These are phyloP conservation scores for Funneliformis geosporum DNA, from an alignment of 192 early-diverging fungal genomes.

Conservation along the genomic window DNA sequence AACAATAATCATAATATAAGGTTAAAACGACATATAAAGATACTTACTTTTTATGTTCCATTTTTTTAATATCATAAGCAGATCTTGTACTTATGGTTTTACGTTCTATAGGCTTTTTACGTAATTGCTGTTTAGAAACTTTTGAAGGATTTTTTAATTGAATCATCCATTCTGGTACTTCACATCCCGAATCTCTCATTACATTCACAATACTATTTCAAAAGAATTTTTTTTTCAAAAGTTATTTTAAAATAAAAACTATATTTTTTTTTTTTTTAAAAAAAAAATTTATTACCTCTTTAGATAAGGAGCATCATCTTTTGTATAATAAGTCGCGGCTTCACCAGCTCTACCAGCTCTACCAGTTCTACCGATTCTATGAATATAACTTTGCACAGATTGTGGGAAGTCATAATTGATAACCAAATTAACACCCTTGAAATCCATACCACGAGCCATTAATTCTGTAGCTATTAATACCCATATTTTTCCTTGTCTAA, in stretches of 20 bases:
- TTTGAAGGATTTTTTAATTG: constrained; percentile 74
- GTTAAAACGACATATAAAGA: background rate
- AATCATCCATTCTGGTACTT: constrained; percentile 98
- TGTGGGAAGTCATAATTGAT: constrained; percentile 99
- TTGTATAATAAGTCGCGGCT: constrained; percentile 95
- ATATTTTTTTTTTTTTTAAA: background rate
- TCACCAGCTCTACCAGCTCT: constrained; percentile 89
- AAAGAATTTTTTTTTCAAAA: background rate
- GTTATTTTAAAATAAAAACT: background rate
- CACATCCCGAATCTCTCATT: constrained; percentile 92
- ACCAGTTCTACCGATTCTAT: constrained; percentile 97
- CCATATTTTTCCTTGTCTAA: constrained; percentile 90
- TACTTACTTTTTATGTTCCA: constrained; percentile 58
- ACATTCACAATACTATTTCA: constrained; percentile 85
- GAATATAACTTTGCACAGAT: constrained; percentile 89
- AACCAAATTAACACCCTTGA: constrained; percentile 95
- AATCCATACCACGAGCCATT: constrained; percentile 98
- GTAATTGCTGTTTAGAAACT: constrained; percentile 56
- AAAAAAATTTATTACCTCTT: constrained; percentile 57
- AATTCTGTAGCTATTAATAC: constrained; percentile 95
- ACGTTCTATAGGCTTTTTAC: constrained; percentile 65
- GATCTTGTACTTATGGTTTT: constrained; percentile 68
- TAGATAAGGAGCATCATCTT: constrained; percentile 86
- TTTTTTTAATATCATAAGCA: constrained; percentile 63
- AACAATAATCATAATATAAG: background rate